Conservation (phyloP, 345 rosid species). For the Citrus hindsii region DNA sequence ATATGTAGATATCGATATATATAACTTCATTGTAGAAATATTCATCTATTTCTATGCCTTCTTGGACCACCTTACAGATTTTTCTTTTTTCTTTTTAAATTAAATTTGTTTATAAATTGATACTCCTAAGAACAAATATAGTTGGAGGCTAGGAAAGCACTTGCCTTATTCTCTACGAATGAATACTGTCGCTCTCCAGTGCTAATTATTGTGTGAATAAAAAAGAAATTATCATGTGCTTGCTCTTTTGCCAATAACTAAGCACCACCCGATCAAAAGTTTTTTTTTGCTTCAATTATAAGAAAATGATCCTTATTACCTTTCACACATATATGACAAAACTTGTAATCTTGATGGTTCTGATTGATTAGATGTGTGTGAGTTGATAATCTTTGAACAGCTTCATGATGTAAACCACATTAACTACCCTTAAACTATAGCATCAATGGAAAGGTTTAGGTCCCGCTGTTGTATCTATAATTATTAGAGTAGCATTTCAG, state of each 20-base stretch:
- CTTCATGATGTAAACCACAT: conserved; percentile 14
- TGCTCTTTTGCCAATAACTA: not conserved
- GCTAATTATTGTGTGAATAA: conserved; percentile 16
- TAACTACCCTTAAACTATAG: conserved; percentile 19
- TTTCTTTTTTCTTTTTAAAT: not conserved
- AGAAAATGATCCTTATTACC: conserved; percentile 18
- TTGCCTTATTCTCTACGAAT: conserved; percentile 27
- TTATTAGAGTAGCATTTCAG: conserved; percentile 13
- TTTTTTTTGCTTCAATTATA: conserved; percentile 17
- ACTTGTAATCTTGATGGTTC: conserved; percentile 17
- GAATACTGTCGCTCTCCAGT: conserved; percentile 10
- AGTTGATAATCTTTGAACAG: conserved; percentile 9
- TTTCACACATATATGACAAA: not conserved
- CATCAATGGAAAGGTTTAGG: conserved; percentile 16
- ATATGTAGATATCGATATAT: too few species aligned
- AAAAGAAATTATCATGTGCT: not conserved
- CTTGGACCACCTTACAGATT: conserved; percentile 7
- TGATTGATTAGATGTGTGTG: conserved; percentile 12
- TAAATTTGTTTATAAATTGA: too few species aligned
- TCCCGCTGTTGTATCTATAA: not conserved
- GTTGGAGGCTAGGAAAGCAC: not conserved
- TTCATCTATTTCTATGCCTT: not conserved
- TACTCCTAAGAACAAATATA: not conserved
- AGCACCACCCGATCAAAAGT: not conserved
- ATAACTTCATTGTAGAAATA: too few species aligned